Evolutionary conservation across 2,329 filamentous ascomycete genomes (phyloP).

Genomic region (Zymoseptoria pseudotritici): DNA sequence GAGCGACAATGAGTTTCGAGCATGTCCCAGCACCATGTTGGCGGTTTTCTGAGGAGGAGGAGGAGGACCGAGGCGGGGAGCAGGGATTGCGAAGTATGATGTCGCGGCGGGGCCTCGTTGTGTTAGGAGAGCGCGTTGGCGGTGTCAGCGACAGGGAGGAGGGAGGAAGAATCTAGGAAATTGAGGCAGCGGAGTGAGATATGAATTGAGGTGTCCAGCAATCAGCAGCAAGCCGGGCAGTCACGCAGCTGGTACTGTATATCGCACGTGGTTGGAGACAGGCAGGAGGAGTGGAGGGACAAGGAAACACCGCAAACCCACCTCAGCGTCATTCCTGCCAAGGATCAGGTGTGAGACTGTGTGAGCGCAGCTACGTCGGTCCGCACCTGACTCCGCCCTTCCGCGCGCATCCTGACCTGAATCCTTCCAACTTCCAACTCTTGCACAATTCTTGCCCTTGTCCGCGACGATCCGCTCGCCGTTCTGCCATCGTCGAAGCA

Average conservation of each 20-base stretch:
- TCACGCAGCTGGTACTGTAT: not conserved
- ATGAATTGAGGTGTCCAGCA: not conserved
- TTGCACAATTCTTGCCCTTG: not conserved
- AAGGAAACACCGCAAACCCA: not conserved
- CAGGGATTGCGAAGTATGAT: not conserved
- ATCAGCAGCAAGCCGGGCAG: not conserved
- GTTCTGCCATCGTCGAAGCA: not conserved
- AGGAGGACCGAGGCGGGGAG: not conserved
- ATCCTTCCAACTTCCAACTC: not conserved
- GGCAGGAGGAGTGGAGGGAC: not conserved
- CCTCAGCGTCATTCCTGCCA: not conserved
- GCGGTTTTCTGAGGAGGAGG: not conserved
- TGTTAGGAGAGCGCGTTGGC: not conserved
- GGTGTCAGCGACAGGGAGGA: not conserved
- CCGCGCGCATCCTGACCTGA: not conserved
- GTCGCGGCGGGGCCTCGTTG: not conserved
- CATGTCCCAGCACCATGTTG: conserved; percentile 44
- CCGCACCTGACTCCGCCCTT: not conserved
- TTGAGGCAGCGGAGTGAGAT: not conserved
- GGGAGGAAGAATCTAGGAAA: not conserved
- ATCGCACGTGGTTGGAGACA: not conserved
- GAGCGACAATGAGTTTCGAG: conserved; percentile 38
- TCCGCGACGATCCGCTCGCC: not conserved
- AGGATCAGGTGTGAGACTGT: not conserved
- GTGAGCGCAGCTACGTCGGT: not conserved